Conservation (phyloP, 306 rosid genomes). For the Casuarina equisetifolia region DNA sequence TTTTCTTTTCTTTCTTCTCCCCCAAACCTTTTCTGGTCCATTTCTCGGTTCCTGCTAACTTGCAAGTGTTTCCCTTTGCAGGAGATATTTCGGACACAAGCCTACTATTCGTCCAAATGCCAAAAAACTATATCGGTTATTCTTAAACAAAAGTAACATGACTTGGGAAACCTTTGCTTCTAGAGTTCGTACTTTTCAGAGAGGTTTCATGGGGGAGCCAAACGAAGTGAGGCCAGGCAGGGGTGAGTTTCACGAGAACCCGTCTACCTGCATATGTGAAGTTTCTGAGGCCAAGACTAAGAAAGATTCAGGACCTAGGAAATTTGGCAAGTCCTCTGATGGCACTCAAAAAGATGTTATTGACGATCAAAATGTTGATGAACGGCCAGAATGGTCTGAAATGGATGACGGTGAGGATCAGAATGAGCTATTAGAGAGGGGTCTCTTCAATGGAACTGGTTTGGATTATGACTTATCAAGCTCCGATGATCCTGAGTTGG, state of each 20-base stretch:
- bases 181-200: slow-evolving; percentile 66
- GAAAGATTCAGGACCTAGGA: slow-evolving; percentile 45
- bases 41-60: slow-evolving; percentile 17
- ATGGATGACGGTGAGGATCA: slow-evolving; percentile 65
- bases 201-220: slow-evolving; percentile 96
- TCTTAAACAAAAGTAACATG: slow-evolving; percentile 63
- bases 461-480: slow-evolving; percentile 62
- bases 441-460: slow-evolving; percentile 46
- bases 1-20: slow-evolving; percentile 13
- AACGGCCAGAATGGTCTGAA: slow-evolving; percentile 64
- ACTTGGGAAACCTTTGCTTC: slow-evolving; percentile 95
- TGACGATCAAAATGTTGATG: slow-evolving; percentile 50
- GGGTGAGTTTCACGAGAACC: slow-evolving; percentile 98
- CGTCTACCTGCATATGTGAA: slow-evolving; percentile 88
- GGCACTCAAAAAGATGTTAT: slow-evolving; percentile 39
- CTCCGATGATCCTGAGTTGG: slow-evolving; percentile 82
- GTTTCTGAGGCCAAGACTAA: slow-evolving; percentile 52
- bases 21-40: background rate
- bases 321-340: slow-evolving; percentile 48
- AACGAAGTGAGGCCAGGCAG: slow-evolving; percentile 90
- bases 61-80: slow-evolving; percentile 34
- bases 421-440: slow-evolving; percentile 55
- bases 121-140: slow-evolving; percentile 78
- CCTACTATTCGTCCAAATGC: slow-evolving; percentile 99
- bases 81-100: slow-evolving; percentile 97